Evolutionary conservation across 2,329 filamentous ascomycete genomes (phyloP).

Genomic region (Arthrobotrys entomopaga): DNA sequence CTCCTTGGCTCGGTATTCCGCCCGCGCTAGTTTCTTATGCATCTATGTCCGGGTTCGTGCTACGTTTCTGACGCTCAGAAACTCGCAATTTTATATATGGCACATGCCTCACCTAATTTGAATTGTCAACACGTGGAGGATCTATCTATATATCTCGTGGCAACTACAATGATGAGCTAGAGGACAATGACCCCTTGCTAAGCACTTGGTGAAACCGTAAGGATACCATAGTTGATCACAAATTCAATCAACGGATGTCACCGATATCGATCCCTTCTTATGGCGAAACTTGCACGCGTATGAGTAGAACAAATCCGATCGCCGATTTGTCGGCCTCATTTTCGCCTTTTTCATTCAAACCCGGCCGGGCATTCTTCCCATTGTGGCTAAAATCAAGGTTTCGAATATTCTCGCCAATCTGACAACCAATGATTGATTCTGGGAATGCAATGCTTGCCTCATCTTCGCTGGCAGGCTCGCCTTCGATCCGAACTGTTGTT

Average conservation of each 20-base stretch:
- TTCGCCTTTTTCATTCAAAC: too few species aligned
- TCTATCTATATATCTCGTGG: conserved; percentile 29
- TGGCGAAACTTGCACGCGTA: not conserved
- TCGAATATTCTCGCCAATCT: conserved; percentile 29
- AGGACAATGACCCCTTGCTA: not conserved
- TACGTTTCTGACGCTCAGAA: conserved; percentile 7
- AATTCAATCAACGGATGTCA: not conserved
- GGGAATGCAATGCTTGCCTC: conserved; percentile 1
- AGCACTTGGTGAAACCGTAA: conserved; percentile 2
- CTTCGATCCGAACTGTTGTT: conserved; percentile 8
- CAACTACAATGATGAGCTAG: too few species aligned
- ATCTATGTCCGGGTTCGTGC: conserved; percentile 41
- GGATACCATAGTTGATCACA: not conserved
- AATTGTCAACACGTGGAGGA: conserved; percentile 33
- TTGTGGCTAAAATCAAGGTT: conserved; percentile 11
- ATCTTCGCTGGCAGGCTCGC: conserved; percentile 4
- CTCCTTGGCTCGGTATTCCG: conserved; percentile 16
- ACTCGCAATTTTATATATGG: not conserved
- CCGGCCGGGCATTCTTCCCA: not conserved
- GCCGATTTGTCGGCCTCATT: not conserved
- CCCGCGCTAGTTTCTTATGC: conserved; percentile 51
- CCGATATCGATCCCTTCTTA: not conserved
- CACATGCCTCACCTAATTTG: conserved; percentile 4
- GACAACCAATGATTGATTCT: not conserved
- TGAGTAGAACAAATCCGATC: not conserved